Percentiles rank a stretch among this genome's conserved stretches.
phyloP scores from a whole-genome alignment of 2,329 filamentous ascomycete species.

The Onygena corvina region DNA sequence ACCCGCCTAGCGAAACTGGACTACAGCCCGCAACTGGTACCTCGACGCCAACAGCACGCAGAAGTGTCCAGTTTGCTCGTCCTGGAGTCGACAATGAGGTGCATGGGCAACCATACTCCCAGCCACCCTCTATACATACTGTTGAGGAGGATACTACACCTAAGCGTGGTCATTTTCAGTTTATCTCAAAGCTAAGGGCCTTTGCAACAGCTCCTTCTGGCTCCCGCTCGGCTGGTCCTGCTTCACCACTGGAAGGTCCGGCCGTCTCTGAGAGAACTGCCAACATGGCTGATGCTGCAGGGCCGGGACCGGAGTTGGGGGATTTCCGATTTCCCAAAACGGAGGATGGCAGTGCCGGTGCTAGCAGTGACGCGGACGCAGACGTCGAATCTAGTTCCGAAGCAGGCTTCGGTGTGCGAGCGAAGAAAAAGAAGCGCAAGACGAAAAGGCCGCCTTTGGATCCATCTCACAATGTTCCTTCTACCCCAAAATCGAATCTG shows the following conservation, averaged over 20 bases:
- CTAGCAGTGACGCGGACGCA: conserved; percentile 57
- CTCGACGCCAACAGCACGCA: conserved; percentile 38
- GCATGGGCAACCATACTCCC: conserved; percentile 39
- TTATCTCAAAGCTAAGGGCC: conserved; percentile 69
- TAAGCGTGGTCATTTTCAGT: conserved; percentile 47
- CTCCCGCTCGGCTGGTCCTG: conserved; percentile 38
- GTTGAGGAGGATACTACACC: conserved; percentile 48
- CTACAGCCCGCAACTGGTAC: conserved; percentile 19
- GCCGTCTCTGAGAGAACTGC: conserved; percentile 30
- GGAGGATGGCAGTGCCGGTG: conserved; percentile 33
- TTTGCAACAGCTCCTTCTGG: conserved; percentile 49
- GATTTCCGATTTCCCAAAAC: conserved; percentile 43
- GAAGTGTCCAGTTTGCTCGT: conserved; percentile 66
- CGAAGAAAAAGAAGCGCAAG: conserved; percentile 53
- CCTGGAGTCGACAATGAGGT: conserved; percentile 41
- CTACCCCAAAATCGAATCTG: conserved; percentile 46
- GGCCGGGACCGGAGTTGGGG: conserved; percentile 39
- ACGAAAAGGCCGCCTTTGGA: conserved; percentile 46
- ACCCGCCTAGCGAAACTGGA: not conserved
- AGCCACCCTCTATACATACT: conserved; percentile 48
- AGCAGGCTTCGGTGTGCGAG: conserved; percentile 46
- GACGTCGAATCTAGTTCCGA: conserved; percentile 81
- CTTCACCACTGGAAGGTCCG: conserved; percentile 30
- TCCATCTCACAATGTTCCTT: conserved; percentile 53
- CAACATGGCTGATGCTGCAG: conserved; percentile 27